phyloP scores from a whole-genome alignment of 345 rosid species.

The Fremontodendron californicum region DNA sequence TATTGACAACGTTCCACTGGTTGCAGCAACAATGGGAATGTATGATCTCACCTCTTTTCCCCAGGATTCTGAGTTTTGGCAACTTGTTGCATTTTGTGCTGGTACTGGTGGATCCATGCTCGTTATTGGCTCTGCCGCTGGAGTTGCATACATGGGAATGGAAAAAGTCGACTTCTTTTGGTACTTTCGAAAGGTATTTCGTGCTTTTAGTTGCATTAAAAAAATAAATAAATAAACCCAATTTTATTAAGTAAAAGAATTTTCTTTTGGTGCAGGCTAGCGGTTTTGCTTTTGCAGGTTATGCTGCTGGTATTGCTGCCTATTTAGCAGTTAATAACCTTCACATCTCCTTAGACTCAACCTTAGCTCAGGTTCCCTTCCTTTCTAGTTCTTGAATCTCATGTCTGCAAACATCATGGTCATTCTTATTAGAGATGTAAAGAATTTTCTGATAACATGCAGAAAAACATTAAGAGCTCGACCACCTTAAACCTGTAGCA shows the following conservation, averaged over 20 bases:
- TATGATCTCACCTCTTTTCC: constrained; percentile 81
- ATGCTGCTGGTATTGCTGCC: constrained; percentile 68
- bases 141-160: constrained; percentile 99
- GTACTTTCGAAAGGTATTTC: constrained; percentile 79
- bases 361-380: constrained; percentile 55
- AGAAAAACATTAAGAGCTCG: neutral
- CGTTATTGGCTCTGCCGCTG: constrained; percentile 92
- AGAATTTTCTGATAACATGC: neutral
- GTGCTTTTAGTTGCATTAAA: neutral
- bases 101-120: constrained; percentile 97
- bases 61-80: constrained; percentile 88
- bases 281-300: constrained; percentile 89
- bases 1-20: constrained; percentile 89
- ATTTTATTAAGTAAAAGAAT: constrained; percentile 1
- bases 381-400: constrained; percentile 28
- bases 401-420: neutral
- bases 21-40: constrained; percentile 98
- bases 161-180: constrained; percentile 94
- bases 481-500: neutral
- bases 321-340: constrained; percentile 45
- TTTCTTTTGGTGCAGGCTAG: constrained; percentile 53
- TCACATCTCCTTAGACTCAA: constrained; percentile 42
- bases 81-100: constrained; percentile 83
- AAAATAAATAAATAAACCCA: neutral
- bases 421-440: neutral